Base-by-base conservation (phyloP, 305 asterid genomes). In the Fraxinus sp. region DNA sequence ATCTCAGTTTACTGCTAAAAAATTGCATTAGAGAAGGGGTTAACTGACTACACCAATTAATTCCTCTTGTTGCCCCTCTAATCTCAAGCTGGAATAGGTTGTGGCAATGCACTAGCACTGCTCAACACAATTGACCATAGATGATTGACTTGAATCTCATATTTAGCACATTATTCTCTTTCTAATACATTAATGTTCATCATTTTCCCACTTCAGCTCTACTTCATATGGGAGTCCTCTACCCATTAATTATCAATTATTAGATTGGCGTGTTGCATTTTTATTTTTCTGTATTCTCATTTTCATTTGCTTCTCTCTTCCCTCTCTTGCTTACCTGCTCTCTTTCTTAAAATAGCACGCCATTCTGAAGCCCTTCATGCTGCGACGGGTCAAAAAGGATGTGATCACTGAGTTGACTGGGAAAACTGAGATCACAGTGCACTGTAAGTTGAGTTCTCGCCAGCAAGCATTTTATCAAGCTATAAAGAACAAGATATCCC, bases 401-500 rank as follows among this genome's bases (percentile, higher is more conserved):
- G 99, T 96, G 88, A 83, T 94, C 81, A 80, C 97, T 85, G 98
- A 96, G 92, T 87, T 96, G 89, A 91, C 98, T 84, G 96, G 94
- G 74, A 96, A 96, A 91, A 92, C 95, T 30, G 99, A 96, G 87
- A 79, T 94, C 84, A 93, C 86, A 26, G 98, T 96, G 80, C 97
- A 96, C 86, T 96, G 99, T 88, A 93, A 93, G 83, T 80, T 96
- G 85, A 94, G 98, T 87, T 91, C 97, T 36, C 93, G 99, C 28
- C 99, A 96, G 89, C 98, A 93, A 82, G 98, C 97, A 76, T 93
- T 96, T 86, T 96, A 96, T 89, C 98, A 91, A 89, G 99, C 99
- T 80, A 92, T 96, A 89, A 96, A 93, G 91, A 93, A 96, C 87
- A 96, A 94, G 90, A 96, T 96, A 86, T 96, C 98, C 70, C 97